Evolutionary conservation across 164 flowering plant species (phyloP), one percentile per base, ranked within the genome.

Genomic region (Macadamia tetraphylla): DNA sequence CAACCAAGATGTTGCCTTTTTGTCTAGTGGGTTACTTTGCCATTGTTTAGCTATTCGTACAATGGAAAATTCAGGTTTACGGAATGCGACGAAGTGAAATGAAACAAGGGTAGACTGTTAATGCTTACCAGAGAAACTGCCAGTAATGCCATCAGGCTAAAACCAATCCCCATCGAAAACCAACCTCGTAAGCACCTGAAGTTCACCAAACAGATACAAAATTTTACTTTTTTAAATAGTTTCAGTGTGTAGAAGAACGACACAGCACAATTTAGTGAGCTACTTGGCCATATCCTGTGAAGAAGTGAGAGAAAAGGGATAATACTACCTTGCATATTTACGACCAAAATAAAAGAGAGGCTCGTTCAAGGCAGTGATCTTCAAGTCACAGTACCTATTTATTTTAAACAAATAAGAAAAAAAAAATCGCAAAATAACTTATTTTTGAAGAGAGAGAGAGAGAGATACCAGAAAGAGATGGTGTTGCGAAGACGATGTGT

Each of bases 101-200:
- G 18, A 53, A 53, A 14, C 40, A 35, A 23, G 17, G 57, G 15
- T 4, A 53, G 18, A 53, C 4, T 46, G 43, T 31, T 56, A 4
- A 51, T 30, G 7, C 67, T 66, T 42, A 86, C 83, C 80, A 84
- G 30, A 60, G 86, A 66, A 55, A 78, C 84, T 42, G 59, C 83
- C 56, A 87, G 49, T 43, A 89, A 61, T 1, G 84, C 55, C n/a
- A 84, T 46, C 5, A 87, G 64, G 73, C 77, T 71, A 67, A 89
- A 87, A 48, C 90, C 91, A 61, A 78, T 64, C 11, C 94, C 94
- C 57, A 82, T 62, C 4, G 91, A 79, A 66, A 89, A 89, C 94
- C 94, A 89, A 6, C 58, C 62, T 63, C 79, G 71, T 42, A 82
- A 73, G 35, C 6, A 70, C 64, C 83, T 79, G 67, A 0, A 5